Conservation (phyloP, 768 basidiomycete species). For the Boletales sp. region DNA sequence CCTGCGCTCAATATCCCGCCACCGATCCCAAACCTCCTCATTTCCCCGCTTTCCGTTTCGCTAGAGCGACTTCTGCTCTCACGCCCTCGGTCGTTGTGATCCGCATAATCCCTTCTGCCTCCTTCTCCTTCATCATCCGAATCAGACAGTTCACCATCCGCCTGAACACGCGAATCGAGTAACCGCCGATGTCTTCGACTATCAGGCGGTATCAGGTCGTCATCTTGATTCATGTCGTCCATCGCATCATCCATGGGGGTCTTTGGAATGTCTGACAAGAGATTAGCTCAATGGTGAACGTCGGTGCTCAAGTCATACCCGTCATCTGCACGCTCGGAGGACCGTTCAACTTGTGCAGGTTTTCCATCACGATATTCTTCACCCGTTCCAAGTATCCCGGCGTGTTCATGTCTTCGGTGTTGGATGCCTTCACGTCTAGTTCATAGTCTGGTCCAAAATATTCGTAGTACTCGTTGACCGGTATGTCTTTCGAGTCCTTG, state of each 20-base stretch:
- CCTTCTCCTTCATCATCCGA: slow-evolving; percentile 98
- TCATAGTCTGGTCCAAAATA: slow-evolving; percentile 98
- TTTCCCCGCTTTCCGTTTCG: slow-evolving; percentile 41
- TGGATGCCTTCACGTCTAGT: slow-evolving; percentile 90
- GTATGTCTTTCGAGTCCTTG: slow-evolving; percentile 66
- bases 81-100: slow-evolving; percentile 51
- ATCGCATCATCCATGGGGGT: slow-evolving; percentile 81
- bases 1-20: slow-evolving; percentile 71
- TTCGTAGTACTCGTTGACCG: slow-evolving; percentile 98
- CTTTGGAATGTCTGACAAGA: slow-evolving; percentile 68
- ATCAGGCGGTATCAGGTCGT: slow-evolving; percentile 77
- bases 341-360: slow-evolving; percentile 78
- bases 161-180: slow-evolving; percentile 78
- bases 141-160: slow-evolving; percentile 89
- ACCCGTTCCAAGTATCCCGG: slow-evolving; percentile 91
- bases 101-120: slow-evolving; percentile 66
- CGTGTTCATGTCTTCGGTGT: slow-evolving; percentile 94
- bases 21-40: slow-evolving; percentile 59
- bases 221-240: slow-evolving; percentile 78
- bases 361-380: slow-evolving; percentile 88
- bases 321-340: slow-evolving; percentile 93
- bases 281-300: neutral
- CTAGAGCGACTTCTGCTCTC: slow-evolving; percentile 40
- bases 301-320: slow-evolving; percentile 42
- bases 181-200: slow-evolving; percentile 71